These are phyloP conservation scores for Fusarium sp. DNA, from an alignment of 2,329 filamentous ascomycete species.

Conservation along the genomic window DNA sequence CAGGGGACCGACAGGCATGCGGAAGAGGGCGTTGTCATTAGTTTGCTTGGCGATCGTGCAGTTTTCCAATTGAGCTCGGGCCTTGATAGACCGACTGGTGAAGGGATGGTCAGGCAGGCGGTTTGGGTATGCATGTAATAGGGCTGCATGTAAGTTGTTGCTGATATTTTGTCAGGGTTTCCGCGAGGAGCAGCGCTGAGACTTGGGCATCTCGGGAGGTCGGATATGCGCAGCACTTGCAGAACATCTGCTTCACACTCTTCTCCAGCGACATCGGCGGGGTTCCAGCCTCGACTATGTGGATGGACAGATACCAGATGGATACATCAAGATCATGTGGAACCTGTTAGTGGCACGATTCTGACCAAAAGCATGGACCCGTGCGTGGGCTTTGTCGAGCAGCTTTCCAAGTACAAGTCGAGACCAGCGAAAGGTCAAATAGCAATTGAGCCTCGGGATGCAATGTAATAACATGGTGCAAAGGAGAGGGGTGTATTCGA, in stretches of 20 bases:
- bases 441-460: neutral
- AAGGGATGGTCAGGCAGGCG: neutral
- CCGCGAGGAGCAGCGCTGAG: neutral
- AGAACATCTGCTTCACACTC: neutral
- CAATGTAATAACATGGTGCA: neutral
- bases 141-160: neutral
- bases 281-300: neutral
- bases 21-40: neutral
- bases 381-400: constrained; percentile 5
- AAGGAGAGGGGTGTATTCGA: neutral
- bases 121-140: neutral
- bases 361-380: constrained; percentile 17
- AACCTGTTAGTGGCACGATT: constrained; percentile 29
- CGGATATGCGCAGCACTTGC: neutral
- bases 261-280: neutral
- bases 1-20: constrained; percentile 3
- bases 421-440: neutral
- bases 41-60: constrained; percentile 3
- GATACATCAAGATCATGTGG: constrained; percentile 22
- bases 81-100: neutral
- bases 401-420: constrained; percentile 3
- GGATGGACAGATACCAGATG: neutral
- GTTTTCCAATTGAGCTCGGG: neutral
- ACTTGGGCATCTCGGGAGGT: neutral
- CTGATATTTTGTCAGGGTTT: neutral